These are phyloP conservation scores for Neurospora cerealis DNA, from an alignment of 495 filamentous ascomycete species.

Conservation along the genomic window DNA sequence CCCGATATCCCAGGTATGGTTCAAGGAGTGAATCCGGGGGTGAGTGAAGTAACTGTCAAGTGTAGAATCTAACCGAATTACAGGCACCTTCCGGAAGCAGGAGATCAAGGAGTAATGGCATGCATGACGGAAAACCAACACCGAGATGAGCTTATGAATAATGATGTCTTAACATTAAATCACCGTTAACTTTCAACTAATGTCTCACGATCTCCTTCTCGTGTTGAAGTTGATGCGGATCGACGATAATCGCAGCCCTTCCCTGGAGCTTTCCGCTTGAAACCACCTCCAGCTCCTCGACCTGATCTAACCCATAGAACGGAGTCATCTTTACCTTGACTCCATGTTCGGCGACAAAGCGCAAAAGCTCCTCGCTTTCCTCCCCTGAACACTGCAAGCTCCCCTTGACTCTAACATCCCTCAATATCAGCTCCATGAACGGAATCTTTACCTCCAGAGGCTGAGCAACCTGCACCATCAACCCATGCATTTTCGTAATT, in stretches of 20 bases:
- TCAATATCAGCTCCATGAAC: constrained; percentile 43
- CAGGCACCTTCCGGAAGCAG: constrained; percentile 52
- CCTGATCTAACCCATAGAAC: constrained; percentile 43
- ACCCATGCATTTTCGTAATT: constrained; percentile 45
- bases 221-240: constrained; percentile 20
- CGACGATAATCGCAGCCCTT: constrained; percentile 44
- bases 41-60: neutral
- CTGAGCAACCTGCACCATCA: constrained; percentile 46
- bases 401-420: constrained; percentile 43
- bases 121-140: neutral
- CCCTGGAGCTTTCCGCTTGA: constrained; percentile 42
- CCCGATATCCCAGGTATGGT: constrained; percentile 47
- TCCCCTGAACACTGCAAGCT: constrained; percentile 34
- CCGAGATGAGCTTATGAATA: neutral
- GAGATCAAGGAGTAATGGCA: constrained; percentile 41
- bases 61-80: constrained; percentile 1
- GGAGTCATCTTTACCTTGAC: constrained; percentile 40
- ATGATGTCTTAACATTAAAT: constrained; percentile 4
- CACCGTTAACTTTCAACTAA: neutral
- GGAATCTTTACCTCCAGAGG: constrained; percentile 37
- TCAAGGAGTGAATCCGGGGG: neutral
- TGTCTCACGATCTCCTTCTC: constrained; percentile 10
- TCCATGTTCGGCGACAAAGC: constrained; percentile 38
- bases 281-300: constrained; percentile 38
- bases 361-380: constrained; percentile 42